Base-by-base conservation (phyloP, 1,139 yeast genomes). In the Blastobotrys arbuscula region DNA sequence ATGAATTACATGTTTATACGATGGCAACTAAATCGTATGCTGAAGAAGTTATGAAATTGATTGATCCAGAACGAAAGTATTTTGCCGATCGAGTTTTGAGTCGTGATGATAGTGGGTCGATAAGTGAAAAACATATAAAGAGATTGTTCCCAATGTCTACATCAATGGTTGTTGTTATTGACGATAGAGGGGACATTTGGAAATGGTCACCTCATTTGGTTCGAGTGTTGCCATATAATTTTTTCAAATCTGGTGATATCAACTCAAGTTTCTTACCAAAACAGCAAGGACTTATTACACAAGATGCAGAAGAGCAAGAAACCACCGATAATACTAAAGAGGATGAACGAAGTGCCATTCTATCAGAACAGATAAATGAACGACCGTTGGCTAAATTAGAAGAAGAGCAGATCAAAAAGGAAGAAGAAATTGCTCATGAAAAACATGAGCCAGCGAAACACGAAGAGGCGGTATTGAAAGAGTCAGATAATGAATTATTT, bases 21-120 rank as follows among this genome's bases (percentile, higher is more conserved):
- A 92, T 92, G 99, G 98, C 98, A n/a, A 94, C 98, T 2, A 73
- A 96, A 55, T 83, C 92, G 39, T 92, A 92, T 68, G 99, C 99
- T 0, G 75, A 81, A 46, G 86, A 92, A 18, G 86, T 94, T 55
- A 95, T 97, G 28, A 79, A 81, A 50, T 84, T 94, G 36, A 89
- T 94, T 47, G 99, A 92, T 61, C 98, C 98, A 0, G 81, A 78
- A 19, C 95, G 94, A 1, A 73, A 74, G 49, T 84, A 81, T 62
- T 92, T 92, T 70, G 96, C 95, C 7, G 96, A 90, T 62, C 73
- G 99, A 50, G 90, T 92, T 15, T 73, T 92, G 49, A 84, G 95
- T 51, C 75, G 99, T 59, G 97, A 94, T 65, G 98, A 94, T 64
- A 86, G 95, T 66, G 98, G 97, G 0, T 85, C 92, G 8, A 70